phyloP scores from a whole-genome alignment of 2,329 filamentous ascomycete species.

The Podosphaera leucotricha region DNA sequence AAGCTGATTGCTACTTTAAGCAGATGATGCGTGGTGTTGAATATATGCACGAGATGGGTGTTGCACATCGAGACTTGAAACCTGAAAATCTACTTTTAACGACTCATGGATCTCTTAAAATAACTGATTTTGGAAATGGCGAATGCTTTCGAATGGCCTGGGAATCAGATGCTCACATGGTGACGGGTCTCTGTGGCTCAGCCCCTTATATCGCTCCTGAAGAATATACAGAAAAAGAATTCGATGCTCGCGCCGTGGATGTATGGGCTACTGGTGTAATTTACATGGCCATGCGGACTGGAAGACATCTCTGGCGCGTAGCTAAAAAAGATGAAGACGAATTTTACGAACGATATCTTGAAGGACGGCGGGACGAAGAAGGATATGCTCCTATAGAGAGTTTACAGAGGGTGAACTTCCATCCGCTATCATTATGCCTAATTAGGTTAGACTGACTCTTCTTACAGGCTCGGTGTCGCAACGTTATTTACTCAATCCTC shows the following conservation, averaged over 20 bases:
- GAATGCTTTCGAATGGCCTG: slow-evolving; percentile 99
- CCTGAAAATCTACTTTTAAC: slow-evolving; percentile 91
- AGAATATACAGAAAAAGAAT: slow-evolving; percentile 86
- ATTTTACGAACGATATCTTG: slow-evolving; percentile 84
- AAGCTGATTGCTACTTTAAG: slow-evolving; percentile 97
- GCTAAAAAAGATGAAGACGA: slow-evolving; percentile 94
- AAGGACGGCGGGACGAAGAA: slow-evolving; percentile 79
- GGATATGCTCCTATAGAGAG: slow-evolving; percentile 94
- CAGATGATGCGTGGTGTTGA: slow-evolving; percentile 98
- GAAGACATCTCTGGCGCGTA: slow-evolving; percentile 87
- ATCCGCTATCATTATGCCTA: slow-evolving; percentile 1
- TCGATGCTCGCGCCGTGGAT: slow-evolving; percentile 91
- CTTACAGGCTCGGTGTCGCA: slow-evolving; percentile 70
- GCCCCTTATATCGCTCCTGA: slow-evolving; percentile 95
- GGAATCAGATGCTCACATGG: slow-evolving; percentile 98
- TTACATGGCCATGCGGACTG: slow-evolving; percentile 98
- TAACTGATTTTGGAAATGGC: slow-evolving; percentile 95
- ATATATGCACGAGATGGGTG: slow-evolving; percentile 98
- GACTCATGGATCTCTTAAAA: slow-evolving; percentile 79
- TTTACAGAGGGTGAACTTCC: slow-evolving; percentile 57
- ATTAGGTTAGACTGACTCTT: not conserved
- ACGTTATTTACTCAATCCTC: slow-evolving; percentile 96
- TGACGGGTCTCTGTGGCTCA: slow-evolving; percentile 83
- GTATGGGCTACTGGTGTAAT: slow-evolving; percentile 98
- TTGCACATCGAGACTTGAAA: slow-evolving; percentile 89